Conservation (phyloP, 2,329 filamentous ascomycete species). For the Talaromyces sp. region DNA sequence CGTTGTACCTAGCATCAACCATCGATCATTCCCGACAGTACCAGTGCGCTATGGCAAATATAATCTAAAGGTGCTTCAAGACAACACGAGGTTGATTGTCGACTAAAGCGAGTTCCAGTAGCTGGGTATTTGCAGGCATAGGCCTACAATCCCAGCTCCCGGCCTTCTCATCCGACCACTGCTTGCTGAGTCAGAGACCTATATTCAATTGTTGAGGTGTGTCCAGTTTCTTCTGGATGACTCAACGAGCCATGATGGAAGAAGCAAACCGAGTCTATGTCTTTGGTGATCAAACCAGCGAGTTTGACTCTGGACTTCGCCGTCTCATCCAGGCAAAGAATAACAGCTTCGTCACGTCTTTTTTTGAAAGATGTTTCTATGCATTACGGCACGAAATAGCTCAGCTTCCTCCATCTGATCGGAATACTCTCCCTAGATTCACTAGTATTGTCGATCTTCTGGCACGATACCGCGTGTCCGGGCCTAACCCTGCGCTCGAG, state of each 20-base stretch:
- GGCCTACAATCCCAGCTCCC: not conserved
- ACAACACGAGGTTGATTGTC: not conserved
- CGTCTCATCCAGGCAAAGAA: slow-evolving; percentile 37
- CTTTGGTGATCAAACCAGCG: slow-evolving; percentile 43
- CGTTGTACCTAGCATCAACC: not conserved
- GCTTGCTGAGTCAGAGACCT: not conserved
- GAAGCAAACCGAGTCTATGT: slow-evolving; percentile 33
- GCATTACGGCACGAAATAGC: slow-evolving; percentile 38
- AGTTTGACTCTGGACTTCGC: slow-evolving; percentile 37
- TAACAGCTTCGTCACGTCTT: slow-evolving; percentile 35
- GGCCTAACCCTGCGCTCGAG: slow-evolving; percentile 35
- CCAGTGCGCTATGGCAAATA: not conserved
- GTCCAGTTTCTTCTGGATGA: not conserved
- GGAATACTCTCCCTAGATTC: slow-evolving; percentile 33
- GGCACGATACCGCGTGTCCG: slow-evolving; percentile 25
- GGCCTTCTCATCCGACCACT: not conserved
- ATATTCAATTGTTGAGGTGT: not conserved
- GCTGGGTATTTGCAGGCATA: not conserved
- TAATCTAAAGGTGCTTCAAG: not conserved
- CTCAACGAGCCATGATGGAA: slow-evolving; percentile 19
- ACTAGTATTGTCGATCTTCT: slow-evolving; percentile 35
- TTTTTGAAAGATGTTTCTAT: slow-evolving; percentile 39
- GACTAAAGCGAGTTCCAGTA: not conserved
- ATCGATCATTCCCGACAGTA: not conserved
- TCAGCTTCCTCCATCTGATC: slow-evolving; percentile 27